A percentile compares a stretch with the other conserved stretches of the same genome.
Conservation (phyloP, 2,329 filamentous ascomycete genomes). For the Pestalotiopsis fici region DNA sequence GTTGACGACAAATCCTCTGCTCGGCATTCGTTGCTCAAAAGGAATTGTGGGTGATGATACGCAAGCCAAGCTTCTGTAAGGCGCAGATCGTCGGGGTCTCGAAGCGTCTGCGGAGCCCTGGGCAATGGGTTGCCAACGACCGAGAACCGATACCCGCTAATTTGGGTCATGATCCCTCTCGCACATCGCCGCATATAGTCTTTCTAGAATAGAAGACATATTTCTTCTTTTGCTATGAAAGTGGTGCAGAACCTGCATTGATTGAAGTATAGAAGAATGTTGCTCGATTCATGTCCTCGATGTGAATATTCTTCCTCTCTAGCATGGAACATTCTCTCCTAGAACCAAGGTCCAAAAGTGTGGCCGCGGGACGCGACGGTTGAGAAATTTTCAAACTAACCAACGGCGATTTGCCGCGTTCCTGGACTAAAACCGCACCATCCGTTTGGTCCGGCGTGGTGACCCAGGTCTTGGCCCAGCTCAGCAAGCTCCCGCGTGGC, state of each 20-base stretch:
- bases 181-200: background rate
- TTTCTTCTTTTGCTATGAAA: background rate
- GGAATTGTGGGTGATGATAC: background rate
- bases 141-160: background rate
- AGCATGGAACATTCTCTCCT: background rate
- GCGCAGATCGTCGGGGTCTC: background rate
- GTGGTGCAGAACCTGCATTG: background rate
- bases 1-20: background rate
- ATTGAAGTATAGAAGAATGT: background rate
- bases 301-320: background rate
- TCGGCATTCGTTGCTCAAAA: background rate
- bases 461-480: background rate
- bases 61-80: background rate
- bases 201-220: background rate
- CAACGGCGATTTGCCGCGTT: background rate
- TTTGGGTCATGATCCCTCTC: background rate
- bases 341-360: background rate
- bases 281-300: background rate
- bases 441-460: background rate
- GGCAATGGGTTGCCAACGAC: background rate
- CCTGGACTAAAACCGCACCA: background rate
- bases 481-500: background rate
- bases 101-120: background rate
- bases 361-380: background rate
- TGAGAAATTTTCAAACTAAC: background rate